A percentile compares a stretch with the other conserved stretches of the same genome.
phyloP scores from a whole-genome alignment of 75 land plant genomes.

The Pinus albicaulis region DNA sequence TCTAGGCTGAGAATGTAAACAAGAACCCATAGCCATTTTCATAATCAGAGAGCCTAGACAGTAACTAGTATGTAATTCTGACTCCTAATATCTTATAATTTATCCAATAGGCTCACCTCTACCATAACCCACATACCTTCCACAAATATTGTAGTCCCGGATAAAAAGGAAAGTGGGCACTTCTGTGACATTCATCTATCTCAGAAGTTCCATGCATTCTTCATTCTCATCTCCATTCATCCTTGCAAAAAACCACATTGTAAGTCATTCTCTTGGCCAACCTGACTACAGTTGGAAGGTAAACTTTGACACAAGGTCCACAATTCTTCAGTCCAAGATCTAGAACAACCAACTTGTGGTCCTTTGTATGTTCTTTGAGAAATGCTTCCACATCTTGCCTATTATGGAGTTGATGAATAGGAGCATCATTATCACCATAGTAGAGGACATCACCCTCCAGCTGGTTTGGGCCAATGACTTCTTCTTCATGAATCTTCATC shows the following conservation, averaged over 20 bases:
- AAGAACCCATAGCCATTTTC: neutral
- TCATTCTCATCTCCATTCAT: slow-evolving; percentile 98
- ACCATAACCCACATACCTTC: slow-evolving; percentile 94
- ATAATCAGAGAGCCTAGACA: neutral
- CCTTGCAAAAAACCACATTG: slow-evolving; percentile 80
- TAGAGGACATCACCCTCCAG: slow-evolving; percentile 85
- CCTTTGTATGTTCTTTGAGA: slow-evolving; percentile 47
- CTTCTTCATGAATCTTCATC: slow-evolving; percentile 88
- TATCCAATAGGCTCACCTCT: slow-evolving; percentile 96
- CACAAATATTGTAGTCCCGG: slow-evolving; percentile 57
- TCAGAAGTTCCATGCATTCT: slow-evolving; percentile 80
- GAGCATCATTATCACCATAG: slow-evolving; percentile 82
- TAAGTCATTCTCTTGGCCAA: slow-evolving; percentile 83
- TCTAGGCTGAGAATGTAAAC: neutral
- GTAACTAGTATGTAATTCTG: slow-evolving; percentile 50
- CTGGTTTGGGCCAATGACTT: slow-evolving; percentile 75
- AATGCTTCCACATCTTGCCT: slow-evolving; percentile 64
- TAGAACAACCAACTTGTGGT: slow-evolving; percentile 75
- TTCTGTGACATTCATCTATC: slow-evolving; percentile 70
- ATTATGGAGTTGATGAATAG: slow-evolving; percentile 73
- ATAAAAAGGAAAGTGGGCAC: slow-evolving; percentile 97
- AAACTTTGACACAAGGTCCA: slow-evolving; percentile 98
- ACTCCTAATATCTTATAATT: slow-evolving; percentile 91
- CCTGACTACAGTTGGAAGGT: slow-evolving; percentile 94
- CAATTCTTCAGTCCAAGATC: slow-evolving; percentile 98